phyloP scores from a whole-genome alignment of 345 rosid genomes.

The Citrus reticulata region DNA sequence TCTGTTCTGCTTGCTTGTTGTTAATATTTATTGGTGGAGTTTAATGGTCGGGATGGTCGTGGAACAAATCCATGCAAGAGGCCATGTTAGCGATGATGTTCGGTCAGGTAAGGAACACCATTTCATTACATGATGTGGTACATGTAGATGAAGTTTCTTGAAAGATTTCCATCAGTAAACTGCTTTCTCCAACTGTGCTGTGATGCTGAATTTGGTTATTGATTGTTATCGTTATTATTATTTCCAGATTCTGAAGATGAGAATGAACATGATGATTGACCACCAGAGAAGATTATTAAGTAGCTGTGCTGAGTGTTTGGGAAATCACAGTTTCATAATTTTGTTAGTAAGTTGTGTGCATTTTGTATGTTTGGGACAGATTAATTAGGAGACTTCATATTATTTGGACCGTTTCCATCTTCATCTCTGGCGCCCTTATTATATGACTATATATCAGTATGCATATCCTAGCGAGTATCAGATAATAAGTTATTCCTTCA shows the following conservation, averaged over 20 bases:
- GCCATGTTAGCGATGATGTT: slow-evolving; percentile 65
- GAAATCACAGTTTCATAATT: background rate
- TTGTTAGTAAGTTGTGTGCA: background rate
- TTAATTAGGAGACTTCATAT: too few species aligned
- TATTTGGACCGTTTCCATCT: too few species aligned
- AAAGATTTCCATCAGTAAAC: background rate
- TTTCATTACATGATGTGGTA: background rate
- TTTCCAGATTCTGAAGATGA: slow-evolving; percentile 47
- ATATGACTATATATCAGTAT: too few species aligned
- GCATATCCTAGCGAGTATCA: too few species aligned
- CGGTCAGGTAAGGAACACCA: slow-evolving; percentile 54
- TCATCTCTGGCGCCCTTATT: too few species aligned
- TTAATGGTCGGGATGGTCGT: slow-evolving; percentile 61
- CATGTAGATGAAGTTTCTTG: background rate
- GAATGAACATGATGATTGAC: slow-evolving; percentile 36
- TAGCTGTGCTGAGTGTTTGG: background rate
- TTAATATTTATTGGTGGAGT: slow-evolving; percentile 76
- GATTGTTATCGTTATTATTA: background rate
- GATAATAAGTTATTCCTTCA: too few species aligned
- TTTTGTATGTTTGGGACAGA: too few species aligned
- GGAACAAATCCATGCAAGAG: slow-evolving; percentile 51
- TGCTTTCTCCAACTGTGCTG: background rate
- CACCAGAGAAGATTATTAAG: background rate
- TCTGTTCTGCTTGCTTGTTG: slow-evolving; percentile 58
- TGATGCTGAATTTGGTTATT: background rate